A percentile compares a stretch with the other conserved stretches of the same genome.
phyloP scores from a whole-genome alignment of 495 filamentous ascomycete species.

The Letharia lupina region DNA sequence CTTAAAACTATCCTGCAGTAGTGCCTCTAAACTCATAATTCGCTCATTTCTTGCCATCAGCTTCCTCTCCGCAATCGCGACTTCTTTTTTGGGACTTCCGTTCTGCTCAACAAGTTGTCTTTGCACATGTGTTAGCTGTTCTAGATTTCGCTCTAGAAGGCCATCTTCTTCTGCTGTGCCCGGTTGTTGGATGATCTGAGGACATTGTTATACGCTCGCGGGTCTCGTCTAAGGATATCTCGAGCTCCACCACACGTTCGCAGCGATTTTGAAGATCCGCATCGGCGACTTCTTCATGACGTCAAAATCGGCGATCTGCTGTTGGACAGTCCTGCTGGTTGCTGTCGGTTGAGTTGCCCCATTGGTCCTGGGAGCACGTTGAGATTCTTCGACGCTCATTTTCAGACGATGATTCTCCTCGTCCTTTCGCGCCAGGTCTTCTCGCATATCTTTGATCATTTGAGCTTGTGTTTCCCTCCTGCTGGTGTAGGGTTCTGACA shows the following conservation, averaged over 20 bases:
- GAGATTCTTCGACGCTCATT: slow-evolving; percentile 63
- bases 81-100: slow-evolving; percentile 91
- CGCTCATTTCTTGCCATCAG: slow-evolving; percentile 93
- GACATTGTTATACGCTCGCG: slow-evolving; percentile 97
- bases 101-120: slow-evolving; percentile 97
- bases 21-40: slow-evolving; percentile 79
- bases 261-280: slow-evolving; percentile 98
- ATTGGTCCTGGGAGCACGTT: slow-evolving; percentile 60
- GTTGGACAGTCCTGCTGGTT: slow-evolving; percentile 88
- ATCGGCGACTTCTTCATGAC: slow-evolving; percentile 99
- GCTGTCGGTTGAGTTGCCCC: slow-evolving; percentile 43
- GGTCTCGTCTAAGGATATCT: slow-evolving; percentile 93
- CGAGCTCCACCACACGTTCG: slow-evolving; percentile 93
- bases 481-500: slow-evolving; percentile 66
- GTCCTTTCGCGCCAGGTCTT: slow-evolving; percentile 59
- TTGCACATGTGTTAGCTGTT: slow-evolving; percentile 95
- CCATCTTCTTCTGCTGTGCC: slow-evolving; percentile 99
- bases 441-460: slow-evolving; percentile 62
- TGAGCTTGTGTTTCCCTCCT: slow-evolving; percentile 62
- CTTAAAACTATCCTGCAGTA: slow-evolving; percentile 95
- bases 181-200: slow-evolving; percentile 92
- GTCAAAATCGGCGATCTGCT: slow-evolving; percentile 97
- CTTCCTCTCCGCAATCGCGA: slow-evolving; percentile 95
- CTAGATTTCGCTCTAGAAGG: slow-evolving; percentile 93
- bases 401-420: slow-evolving; percentile 72